phyloP scores from a whole-genome alignment of 1,284 basidiomycete species.

The Psilocybe mexicana region DNA sequence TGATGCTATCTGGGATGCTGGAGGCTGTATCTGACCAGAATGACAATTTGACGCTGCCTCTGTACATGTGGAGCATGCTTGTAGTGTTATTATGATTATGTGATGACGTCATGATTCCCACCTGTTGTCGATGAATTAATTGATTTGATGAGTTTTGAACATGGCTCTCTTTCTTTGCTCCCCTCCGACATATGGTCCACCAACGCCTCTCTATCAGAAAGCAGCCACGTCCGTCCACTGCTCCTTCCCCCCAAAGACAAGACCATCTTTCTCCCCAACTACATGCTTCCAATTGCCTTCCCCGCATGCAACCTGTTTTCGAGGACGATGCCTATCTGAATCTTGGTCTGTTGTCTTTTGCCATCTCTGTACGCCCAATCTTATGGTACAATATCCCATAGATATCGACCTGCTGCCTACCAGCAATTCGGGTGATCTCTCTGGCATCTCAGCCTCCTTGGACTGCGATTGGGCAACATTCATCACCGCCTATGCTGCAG shows the following conservation, averaged over 20 bases:
- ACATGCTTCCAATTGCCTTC: background rate
- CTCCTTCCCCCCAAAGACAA: slow-evolving; percentile 35
- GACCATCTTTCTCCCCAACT: slow-evolving; percentile 25
- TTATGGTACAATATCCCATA: background rate
- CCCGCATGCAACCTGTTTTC: slow-evolving; percentile 25
- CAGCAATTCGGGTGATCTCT: slow-evolving; percentile 11
- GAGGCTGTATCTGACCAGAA: slow-evolving; percentile 93
- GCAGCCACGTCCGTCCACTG: slow-evolving; percentile 49
- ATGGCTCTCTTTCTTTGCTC: slow-evolving; percentile 7
- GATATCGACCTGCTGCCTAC: background rate
- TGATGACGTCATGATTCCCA: slow-evolving; percentile 32
- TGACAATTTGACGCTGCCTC: slow-evolving; percentile 88
- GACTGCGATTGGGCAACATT: slow-evolving; percentile 78
- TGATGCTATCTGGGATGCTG: slow-evolving; percentile 66
- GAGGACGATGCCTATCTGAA: slow-evolving; percentile 26
- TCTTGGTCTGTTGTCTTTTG: background rate
- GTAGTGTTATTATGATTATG: slow-evolving; percentile 43
- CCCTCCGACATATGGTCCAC: slow-evolving; percentile 15
- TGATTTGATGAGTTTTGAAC: too few relatives aligned
- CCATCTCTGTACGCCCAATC: background rate
- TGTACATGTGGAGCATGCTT: slow-evolving; percentile 86
- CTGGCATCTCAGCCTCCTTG: slow-evolving; percentile 15
- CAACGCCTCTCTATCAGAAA: slow-evolving; percentile 31
- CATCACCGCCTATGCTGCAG: slow-evolving; percentile 71
- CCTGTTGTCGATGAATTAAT: background rate